Conservation (phyloP, 2,329 filamentous ascomycete species). For the Pleurostoma richardsiae region DNA sequence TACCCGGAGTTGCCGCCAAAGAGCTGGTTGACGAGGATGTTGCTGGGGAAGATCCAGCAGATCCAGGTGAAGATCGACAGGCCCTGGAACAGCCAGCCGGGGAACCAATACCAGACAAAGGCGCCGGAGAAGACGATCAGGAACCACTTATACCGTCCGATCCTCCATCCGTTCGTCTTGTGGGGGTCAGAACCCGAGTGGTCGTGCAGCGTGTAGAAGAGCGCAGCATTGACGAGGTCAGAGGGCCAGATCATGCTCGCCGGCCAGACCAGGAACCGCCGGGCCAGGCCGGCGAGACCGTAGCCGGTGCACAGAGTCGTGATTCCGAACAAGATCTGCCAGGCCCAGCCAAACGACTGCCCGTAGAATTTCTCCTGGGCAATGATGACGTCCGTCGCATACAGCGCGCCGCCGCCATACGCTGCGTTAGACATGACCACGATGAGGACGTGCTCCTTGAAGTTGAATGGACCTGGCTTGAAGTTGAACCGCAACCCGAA, state of each 20-base stretch:
- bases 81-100: constrained; percentile 49
- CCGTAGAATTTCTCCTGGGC: constrained; percentile 53
- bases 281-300: constrained; percentile 54
- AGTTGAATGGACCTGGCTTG: constrained; percentile 53
- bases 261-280: constrained; percentile 55
- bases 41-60: constrained; percentile 42
- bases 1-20: constrained; percentile 37
- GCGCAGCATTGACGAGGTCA: constrained; percentile 50
- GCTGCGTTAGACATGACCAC: constrained; percentile 56
- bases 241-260: constrained; percentile 58
- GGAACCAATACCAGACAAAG: constrained; percentile 52
- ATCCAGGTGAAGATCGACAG: constrained; percentile 37
- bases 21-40: constrained; percentile 36
- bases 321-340: constrained; percentile 53
- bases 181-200: constrained; percentile 39
- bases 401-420: constrained; percentile 52
- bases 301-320: constrained; percentile 61
- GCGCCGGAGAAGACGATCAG: constrained; percentile 46
- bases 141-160: constrained; percentile 61
- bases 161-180: constrained; percentile 54
- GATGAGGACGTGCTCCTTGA: constrained; percentile 57
- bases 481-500: constrained; percentile 52
- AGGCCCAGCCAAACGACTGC: constrained; percentile 35
- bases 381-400: constrained; percentile 47
- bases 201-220: constrained; percentile 44